Base-by-base conservation (phyloP, 495 filamentous ascomycete species). In the Parathielavia appendiculata region DNA sequence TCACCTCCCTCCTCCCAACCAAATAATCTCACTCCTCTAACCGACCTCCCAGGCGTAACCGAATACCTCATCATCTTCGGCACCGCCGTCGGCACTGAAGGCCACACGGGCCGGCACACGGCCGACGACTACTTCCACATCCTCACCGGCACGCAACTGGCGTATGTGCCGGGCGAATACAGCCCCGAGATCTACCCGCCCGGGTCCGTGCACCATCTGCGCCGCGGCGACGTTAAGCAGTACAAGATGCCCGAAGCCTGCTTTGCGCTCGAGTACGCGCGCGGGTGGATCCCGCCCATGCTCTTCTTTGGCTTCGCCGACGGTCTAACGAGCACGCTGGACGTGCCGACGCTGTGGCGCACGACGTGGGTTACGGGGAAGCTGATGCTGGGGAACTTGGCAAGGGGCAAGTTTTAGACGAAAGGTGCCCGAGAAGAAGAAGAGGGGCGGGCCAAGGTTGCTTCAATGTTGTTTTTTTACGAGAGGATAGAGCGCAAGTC, bases 111-210 rank as follows among this genome's bases (percentile, higher is more conserved):
- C 54, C 84, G 89, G 36, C 90, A 93, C 76, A 90, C 90, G 32
- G 89, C 89, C 5, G 88, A 95, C 73, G 90, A 95, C 76, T 95
- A 91, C 81, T 95, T 95, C 81, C 83, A 91, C 77, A 93, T 95
- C 79, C 80, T 95, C 32, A 71, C 75, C 22, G 90, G 90, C 58
- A 83, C 82, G 53, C 85, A 95, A 71, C 73, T 81, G 43, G 87
- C 89, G 54, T 86, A 87, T 77, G 76, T 80, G 5, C 84, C 89
- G 12, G 88, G 88, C 55, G 65, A 76, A 61, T 89, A 82, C 76
- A 79, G 82, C 69, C 79, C 86, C 52, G 86, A 90, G 73, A 73
- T 88, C 48, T 95, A 91, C 76, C 84, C 86, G 7, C 75, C 82
- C 55, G 90, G 90, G 35, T 80, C 75, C 65, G 80, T 92, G 57